Base-by-base conservation (phyloP, 208 protist genomes). In the Lotmaria passim region DNA sequence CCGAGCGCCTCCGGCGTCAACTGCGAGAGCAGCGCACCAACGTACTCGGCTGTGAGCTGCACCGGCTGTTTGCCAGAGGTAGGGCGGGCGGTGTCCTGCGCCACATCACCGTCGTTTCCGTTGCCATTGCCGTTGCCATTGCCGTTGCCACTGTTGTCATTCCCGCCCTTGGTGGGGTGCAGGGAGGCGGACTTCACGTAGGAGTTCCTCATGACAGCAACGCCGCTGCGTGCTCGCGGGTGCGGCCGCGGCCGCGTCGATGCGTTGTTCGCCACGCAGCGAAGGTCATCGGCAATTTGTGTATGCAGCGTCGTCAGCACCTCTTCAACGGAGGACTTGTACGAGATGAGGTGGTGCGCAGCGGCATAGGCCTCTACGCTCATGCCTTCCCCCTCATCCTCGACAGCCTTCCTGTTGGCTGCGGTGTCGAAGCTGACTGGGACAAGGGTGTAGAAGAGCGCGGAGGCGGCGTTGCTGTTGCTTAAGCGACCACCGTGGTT, bases 1-100 rank as follows among this genome's bases (percentile, higher is more conserved):
- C 77, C 78, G 19, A 88, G 63, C 0, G 82, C 82, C 46, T 88
- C 82, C 1, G 82, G 82, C 3, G 79, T 83, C 12, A 88, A 62
- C 43, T 79, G 64, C 26, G 72, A 80, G 21, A 88, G 66, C 17
- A 88, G 53, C 26, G 76, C 55, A 3, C 82, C 69, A 5, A 88
- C 60, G 39, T 75, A 57, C 48, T 84, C 75, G 0, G 73, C 62
- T 21, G 82, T 82, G 19, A 88, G 60, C 39, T 46, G 52, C 19
- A 26, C 41, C 0, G 63, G 39, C 14, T 30, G 38, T 30, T 36
- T 50, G n/a, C 30, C 30, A 0, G 44, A 64, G 1, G 30, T 15
- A 1, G 55, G 55, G 7, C 55, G 38, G n/a, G n/a, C n/a, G n/a
- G n/a, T n/a, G n/a, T n/a, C n/a, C n/a, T n/a, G n/a, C n/a, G n/a